Evolutionary conservation across 176 grass and related monocot genomes (phyloP), one percentile per base, ranked within the genome.

Genomic region (Juncus inflexus): DNA sequence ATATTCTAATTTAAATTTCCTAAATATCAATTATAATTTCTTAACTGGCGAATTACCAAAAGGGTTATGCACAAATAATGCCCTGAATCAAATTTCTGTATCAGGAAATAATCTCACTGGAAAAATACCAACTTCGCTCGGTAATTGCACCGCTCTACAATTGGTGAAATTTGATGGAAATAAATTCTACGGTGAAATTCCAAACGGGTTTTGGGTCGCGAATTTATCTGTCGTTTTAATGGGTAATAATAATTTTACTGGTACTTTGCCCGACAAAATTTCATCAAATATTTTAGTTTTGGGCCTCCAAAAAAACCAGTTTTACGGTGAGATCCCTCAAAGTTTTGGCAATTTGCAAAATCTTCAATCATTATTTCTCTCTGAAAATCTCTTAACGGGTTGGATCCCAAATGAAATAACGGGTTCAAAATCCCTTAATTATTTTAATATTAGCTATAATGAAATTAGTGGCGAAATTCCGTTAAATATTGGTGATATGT

Each of bases 151-250:
- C 1, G 45, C 28, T 14, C 66, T 79, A 39, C 3, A 47, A 49
- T 14, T 14, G 35, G 55, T 79, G 12, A 14, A 45, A 40, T 35
- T 79, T 7, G 1, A 64, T 7, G n/a, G 42, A 19, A 79, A 79
- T 11, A 15, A 12, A 12, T 79, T 79, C 66, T 63, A 64, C 52
- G 76, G 76, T 41, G 57, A 71, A 5, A 15, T 79, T 10, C 76
- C 76, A 3, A 42, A 15, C 3, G 58, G 66, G 47, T 63, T 79
- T 35, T 79, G 76, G 76, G 11, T 13, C 3, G 66, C 60, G 0
- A 3, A 36, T 3, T 5, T 77, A 7, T 57, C 43, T 0, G 42
- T 3, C 6, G 49, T 70, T 1, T 38, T 40, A 36, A 15, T 63
- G 35, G 3, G 69, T 12, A 41, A 43, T 3, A 71, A 71, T 38